Conservation (phyloP, 163 green algal species). For the Volvox carteri region DNA sequence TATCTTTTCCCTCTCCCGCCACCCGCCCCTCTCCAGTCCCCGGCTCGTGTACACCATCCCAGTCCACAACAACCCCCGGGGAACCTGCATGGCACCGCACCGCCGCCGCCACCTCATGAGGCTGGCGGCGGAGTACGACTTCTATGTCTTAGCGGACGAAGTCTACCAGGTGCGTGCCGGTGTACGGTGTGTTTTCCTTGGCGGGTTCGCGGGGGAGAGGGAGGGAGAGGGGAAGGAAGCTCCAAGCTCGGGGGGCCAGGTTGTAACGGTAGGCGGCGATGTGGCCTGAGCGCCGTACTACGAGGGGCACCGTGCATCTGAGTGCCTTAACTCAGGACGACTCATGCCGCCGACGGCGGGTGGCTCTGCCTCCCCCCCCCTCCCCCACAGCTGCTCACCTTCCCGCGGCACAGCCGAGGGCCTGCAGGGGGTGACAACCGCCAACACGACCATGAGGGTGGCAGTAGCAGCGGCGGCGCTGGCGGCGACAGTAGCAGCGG, state of each 20-base stretch:
- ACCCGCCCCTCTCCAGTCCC: slow-evolving; percentile 52
- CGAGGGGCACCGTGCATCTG: no score
- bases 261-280: neutral
- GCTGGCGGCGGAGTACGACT: slow-evolving; percentile 61
- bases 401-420: neutral
- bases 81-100: slow-evolving; percentile 50
- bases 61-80: slow-evolving; percentile 70
- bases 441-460: no score
- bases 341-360: no score
- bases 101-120: slow-evolving; percentile 55
- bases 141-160: slow-evolving; percentile 68
- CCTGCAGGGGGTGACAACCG: no score
- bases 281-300: no score
- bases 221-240: neutral
- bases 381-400: slow-evolving; percentile 1
- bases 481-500: neutral
- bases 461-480: no score
- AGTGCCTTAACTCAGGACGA: no score
- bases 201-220: neutral
- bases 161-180: slow-evolving; percentile 74
- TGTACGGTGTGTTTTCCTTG: no score
- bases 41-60: slow-evolving; percentile 68
- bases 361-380: neutral
- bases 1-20: neutral
- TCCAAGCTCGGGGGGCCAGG: neutral